These are phyloP conservation scores for Coemansia sp. DNA, from an alignment of 192 early-diverging fungal genomes.

Conservation along the genomic window DNA sequence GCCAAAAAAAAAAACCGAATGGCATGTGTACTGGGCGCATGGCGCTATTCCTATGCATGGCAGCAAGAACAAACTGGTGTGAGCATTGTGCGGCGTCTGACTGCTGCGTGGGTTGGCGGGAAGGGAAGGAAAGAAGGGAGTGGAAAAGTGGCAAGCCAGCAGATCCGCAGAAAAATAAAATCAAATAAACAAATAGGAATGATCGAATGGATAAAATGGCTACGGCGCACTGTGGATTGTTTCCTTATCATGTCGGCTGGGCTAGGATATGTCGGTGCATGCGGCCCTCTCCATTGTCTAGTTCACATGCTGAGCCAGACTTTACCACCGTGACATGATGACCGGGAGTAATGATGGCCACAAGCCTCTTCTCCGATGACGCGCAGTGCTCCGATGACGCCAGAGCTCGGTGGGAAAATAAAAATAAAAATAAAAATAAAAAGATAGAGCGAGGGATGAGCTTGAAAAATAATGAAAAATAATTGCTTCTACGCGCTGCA, in stretches of 20 bases:
- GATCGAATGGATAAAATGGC: background rate
- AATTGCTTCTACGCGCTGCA: slow-evolving; percentile 4
- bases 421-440: background rate
- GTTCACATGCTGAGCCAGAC: background rate
- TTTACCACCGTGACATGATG: slow-evolving; percentile 2
- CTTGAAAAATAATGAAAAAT: background rate
- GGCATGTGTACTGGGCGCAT: background rate
- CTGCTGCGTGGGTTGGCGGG: background rate
- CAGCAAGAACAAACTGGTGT: background rate
- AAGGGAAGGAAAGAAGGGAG: background rate
- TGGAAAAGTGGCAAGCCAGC: background rate
- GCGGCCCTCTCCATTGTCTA: background rate
- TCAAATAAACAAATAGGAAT: background rate
- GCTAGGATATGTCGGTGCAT: background rate
- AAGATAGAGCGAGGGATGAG: background rate
- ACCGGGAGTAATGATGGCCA: slow-evolving; percentile 8
- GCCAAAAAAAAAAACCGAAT: background rate
- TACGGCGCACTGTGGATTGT: background rate
- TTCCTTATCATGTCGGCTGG: background rate
- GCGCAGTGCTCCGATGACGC: background rate
- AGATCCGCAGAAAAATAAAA: slow-evolving; percentile 3
- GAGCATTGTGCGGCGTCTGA: background rate
- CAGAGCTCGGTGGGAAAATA: background rate
- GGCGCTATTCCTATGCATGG: background rate
- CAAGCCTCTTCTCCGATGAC: slow-evolving; percentile 14